These are phyloP conservation scores for Parathielavia appendiculata DNA, from an alignment of 495 filamentous ascomycete genomes.

Conservation along the genomic window DNA sequence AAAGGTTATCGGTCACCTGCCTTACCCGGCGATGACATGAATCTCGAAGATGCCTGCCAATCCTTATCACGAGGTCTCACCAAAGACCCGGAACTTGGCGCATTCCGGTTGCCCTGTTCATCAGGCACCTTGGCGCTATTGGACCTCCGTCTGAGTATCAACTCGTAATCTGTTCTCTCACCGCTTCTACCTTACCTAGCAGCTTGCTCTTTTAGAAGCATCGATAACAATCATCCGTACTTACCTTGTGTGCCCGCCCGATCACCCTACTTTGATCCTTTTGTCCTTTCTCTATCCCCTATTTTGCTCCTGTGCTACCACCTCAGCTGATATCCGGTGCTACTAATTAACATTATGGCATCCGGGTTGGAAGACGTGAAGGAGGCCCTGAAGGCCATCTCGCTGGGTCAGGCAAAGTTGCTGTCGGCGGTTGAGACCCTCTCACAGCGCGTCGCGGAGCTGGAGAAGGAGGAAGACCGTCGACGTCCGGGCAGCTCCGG, in stretches of 20 bases:
- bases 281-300: not conserved
- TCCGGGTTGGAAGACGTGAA: conserved; percentile 48
- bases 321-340: not conserved
- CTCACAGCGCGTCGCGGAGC: conserved; percentile 46
- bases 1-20: conserved; percentile 34
- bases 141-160: not conserved
- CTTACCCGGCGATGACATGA: conserved; percentile 17
- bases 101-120: conserved; percentile 8
- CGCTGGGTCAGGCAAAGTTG: conserved; percentile 54
- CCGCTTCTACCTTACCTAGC: not conserved
- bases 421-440: conserved; percentile 59
- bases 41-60: conserved; percentile 14
- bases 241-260: not conserved
- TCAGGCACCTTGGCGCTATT: too few relatives aligned
- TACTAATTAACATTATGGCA: conserved; percentile 11
- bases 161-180: not conserved
- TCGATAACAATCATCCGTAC: not conserved
- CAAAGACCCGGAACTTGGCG: conserved; percentile 19
- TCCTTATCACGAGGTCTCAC: conserved; percentile 22
- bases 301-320: conserved; percentile 1
- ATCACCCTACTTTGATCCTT: not conserved
- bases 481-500: not conserved
- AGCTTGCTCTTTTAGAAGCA: not conserved
- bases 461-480: conserved; percentile 22
- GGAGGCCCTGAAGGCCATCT: conserved; percentile 46